phyloP scores from a whole-genome alignment of 495 filamentous ascomycete genomes.

The Talaromyces thailandensis region DNA sequence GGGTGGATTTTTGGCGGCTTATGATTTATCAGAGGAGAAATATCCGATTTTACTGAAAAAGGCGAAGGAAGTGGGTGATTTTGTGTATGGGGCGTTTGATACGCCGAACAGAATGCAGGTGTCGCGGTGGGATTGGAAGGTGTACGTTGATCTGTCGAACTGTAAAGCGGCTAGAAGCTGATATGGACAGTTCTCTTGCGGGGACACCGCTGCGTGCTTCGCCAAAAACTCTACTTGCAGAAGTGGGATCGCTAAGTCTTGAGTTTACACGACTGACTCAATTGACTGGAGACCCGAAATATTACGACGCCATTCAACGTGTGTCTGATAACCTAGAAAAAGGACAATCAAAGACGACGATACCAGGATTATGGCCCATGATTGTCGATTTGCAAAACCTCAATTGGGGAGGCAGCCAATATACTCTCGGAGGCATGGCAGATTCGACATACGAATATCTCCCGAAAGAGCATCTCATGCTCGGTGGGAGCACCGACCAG shows the following conservation, averaged over 20 bases:
- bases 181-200: slow-evolving; percentile 19
- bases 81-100: slow-evolving; percentile 88
- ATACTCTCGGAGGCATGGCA: slow-evolving; percentile 76
- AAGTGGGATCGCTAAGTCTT: slow-evolving; percentile 78
- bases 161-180: background rate
- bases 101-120: slow-evolving; percentile 89
- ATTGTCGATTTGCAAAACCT: slow-evolving; percentile 54
- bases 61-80: slow-evolving; percentile 75
- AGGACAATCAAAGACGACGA: slow-evolving; percentile 54
- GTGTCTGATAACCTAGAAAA: slow-evolving; percentile 74
- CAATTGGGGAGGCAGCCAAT: slow-evolving; percentile 42
- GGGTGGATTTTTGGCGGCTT: slow-evolving; percentile 73
- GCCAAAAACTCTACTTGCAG: slow-evolving; percentile 51
- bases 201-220: slow-evolving; percentile 32
- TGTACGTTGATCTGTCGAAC: background rate
- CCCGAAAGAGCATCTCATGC: slow-evolving; percentile 69
- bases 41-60: slow-evolving; percentile 66
- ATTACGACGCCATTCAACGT: slow-evolving; percentile 87
- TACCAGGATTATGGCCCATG: slow-evolving; percentile 81
- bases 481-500: slow-evolving; percentile 70
- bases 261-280: slow-evolving; percentile 94
- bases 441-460: slow-evolving; percentile 97
- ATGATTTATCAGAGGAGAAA: slow-evolving; percentile 67
- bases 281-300: slow-evolving; percentile 73
- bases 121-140: slow-evolving; percentile 7